phyloP scores from a whole-genome alignment of 352 stramenopile genomes.

The Phytopythium ostracodes region DNA sequence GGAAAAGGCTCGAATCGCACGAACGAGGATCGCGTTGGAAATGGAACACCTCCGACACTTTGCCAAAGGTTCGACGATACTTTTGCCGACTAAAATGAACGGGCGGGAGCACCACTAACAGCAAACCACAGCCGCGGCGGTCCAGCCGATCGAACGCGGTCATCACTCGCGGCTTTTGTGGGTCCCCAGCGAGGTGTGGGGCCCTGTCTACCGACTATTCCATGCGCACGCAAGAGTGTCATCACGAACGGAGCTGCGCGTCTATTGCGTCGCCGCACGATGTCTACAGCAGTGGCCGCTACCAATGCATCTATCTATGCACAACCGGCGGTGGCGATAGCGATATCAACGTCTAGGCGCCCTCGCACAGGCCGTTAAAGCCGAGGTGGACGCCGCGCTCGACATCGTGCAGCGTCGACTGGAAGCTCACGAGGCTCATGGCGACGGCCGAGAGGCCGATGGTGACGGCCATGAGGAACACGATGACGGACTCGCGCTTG shows the following conservation, averaged over 20 bases:
- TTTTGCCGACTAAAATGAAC: background rate
- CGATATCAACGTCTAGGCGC: conserved; percentile 23
- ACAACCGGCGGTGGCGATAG: too few relatives aligned
- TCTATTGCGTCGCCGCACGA: too few relatives aligned
- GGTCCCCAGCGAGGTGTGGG: too few relatives aligned
- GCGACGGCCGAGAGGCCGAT: conserved; percentile 67
- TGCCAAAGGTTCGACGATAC: background rate
- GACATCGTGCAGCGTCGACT: conserved; percentile 52
- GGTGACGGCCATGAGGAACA: conserved; percentile 66
- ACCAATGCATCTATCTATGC: background rate
- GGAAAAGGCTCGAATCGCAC: background rate
- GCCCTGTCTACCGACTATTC: too few relatives aligned
- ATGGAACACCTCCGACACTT: too few relatives aligned
- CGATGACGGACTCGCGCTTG: conserved; percentile 81
- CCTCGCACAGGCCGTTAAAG: conserved; percentile 63
- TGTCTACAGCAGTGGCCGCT: background rate
- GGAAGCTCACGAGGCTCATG: conserved; percentile 67
- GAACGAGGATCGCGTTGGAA: too few relatives aligned
- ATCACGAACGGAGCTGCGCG: too few relatives aligned
- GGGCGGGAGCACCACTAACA: too few relatives aligned
- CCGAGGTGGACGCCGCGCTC: conserved; percentile 56
- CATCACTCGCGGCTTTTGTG: background rate
- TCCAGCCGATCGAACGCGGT: background rate
- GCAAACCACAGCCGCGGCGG: too few relatives aligned
- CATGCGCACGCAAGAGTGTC: background rate